Evolutionary conservation across 1,284 basidiomycete species (phyloP).

Genomic region (Pseudozyma tsukubaensis): DNA sequence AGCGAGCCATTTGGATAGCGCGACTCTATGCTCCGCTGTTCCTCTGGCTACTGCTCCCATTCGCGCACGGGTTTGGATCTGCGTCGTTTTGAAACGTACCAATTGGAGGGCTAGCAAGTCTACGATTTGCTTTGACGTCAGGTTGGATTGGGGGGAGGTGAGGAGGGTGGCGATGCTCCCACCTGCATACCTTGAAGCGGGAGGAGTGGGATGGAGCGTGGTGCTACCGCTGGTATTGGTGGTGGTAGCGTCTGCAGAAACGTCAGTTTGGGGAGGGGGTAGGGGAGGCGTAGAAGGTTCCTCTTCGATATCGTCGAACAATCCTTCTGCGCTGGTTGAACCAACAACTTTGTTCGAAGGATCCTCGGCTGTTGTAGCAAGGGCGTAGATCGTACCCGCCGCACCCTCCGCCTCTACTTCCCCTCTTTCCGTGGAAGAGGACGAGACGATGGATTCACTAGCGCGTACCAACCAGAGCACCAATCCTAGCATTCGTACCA

Average conservation of each 20-base stretch:
- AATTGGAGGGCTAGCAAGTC: constrained; percentile 21
- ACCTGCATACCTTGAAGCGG: background rate
- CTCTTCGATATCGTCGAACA: constrained; percentile 33
- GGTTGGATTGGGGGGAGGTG: background rate
- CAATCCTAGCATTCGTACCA: constrained; percentile 8
- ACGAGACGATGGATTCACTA: constrained; percentile 1
- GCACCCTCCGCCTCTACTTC: background rate
- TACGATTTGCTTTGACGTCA: constrained; percentile 10
- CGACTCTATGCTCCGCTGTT: no score
- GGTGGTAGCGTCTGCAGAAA: background rate
- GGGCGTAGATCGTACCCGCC: background rate
- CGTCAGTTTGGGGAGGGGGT: background rate
- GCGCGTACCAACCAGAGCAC: constrained; percentile 9
- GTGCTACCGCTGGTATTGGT: background rate
- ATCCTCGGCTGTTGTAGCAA: background rate
- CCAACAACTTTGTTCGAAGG: background rate
- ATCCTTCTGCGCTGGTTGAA: constrained; percentile 5
- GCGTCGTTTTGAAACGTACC: constrained; percentile 2
- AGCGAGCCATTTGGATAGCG: no score
- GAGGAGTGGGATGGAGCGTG: background rate
- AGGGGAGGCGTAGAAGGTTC: constrained; percentile 28
- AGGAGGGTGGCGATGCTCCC: constrained; percentile 11
- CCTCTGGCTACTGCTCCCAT: no score
- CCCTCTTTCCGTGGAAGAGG: background rate
- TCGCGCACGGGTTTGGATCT: no score